Evolutionary conservation across 192 early-diverging fungal species (phyloP), one percentile per base, ranked within the genome.

Genomic region (Helicostylum pulchrum): DNA sequence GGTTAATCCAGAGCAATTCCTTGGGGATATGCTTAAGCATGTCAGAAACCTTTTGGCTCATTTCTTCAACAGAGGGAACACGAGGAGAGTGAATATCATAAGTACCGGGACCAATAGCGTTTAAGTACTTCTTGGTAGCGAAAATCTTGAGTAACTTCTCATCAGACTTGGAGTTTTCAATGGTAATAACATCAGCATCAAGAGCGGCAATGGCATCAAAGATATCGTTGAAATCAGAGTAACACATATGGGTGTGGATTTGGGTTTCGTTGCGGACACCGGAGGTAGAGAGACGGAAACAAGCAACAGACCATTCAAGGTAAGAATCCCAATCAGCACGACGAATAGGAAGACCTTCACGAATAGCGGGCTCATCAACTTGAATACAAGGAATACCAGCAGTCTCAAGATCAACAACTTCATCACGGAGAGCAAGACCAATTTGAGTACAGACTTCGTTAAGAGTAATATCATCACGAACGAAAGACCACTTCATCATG

Each of bases 191-290:
- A 82, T 99, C 95, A 59, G 90, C 94, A 83, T 98, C 96, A 61
- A 98, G 79, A 76, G 80, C 83, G 69, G 88, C 78, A 79, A 99
- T 98, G 31, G 95, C 88, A 47, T 88, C 85, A 80, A 99, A 94
- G 74, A 99, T 99, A 81, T 95, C 95, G 79, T 98, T 92, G 78
- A 99, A 99, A 78, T 99, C 97, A 76, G 88, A 90, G 88, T 99
- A 99, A 83, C 96, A 99, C 88, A 99, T 95, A 81, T 97, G 95
- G 53, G 90, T 90, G 87, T 98, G 97, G 78, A 99, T 95, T 82
- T 98, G 94, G 46, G 94, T 96, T 46, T 83, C 82, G 73, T 93
- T 85, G 31, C 73, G 62, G 36, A 99, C 97, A 66, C 89, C 91
- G 30, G 87, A 82, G 60, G 93, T 94, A 55, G 94, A 81, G 53